Conservation (phyloP, 2,329 filamentous ascomycete genomes). For the Fusarium agapanthi region DNA sequence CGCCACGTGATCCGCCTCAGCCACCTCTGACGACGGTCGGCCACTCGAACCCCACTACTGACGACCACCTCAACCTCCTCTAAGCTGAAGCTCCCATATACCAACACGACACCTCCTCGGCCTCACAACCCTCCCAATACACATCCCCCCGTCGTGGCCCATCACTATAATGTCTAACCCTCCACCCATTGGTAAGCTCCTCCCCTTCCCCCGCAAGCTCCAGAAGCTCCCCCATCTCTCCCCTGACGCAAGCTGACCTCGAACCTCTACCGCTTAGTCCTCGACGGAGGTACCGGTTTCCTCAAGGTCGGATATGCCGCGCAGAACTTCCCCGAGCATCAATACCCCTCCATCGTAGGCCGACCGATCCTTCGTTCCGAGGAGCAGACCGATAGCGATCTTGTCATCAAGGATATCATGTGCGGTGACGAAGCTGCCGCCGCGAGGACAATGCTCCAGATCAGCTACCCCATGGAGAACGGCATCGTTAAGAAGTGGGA, state of each 20-base stretch:
- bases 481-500: constrained; percentile 99
- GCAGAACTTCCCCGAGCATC: constrained; percentile 99
- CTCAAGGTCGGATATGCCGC: constrained; percentile 99
- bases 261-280: constrained; percentile 66
- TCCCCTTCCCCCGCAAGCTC: constrained; percentile 19
- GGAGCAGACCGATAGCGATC: constrained; percentile 72
- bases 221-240: constrained; percentile 9
- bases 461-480: constrained; percentile 99
- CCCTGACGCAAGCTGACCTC: constrained; percentile 39
- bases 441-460: constrained; percentile 95
- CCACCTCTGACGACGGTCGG: constrained; percentile 50
- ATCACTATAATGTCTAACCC: constrained; percentile 58
- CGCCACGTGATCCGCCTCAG: constrained; percentile 51
- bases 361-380: constrained; percentile 97
- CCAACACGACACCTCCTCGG: constrained; percentile 35
- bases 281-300: constrained; percentile 99
- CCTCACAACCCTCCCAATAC: constrained; percentile 25
- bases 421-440: constrained; percentile 98
- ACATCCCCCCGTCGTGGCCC: constrained; percentile 23
- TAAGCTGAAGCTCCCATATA: constrained; percentile 41
- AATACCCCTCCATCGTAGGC: constrained; percentile 98
- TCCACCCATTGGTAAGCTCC: constrained; percentile 63
- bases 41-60: constrained; percentile 48
- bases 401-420: constrained; percentile 97
- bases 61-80: constrained; percentile 44